phyloP scores from a whole-genome alignment of 495 filamentous ascomycete species.

The Thozetella sp. region DNA sequence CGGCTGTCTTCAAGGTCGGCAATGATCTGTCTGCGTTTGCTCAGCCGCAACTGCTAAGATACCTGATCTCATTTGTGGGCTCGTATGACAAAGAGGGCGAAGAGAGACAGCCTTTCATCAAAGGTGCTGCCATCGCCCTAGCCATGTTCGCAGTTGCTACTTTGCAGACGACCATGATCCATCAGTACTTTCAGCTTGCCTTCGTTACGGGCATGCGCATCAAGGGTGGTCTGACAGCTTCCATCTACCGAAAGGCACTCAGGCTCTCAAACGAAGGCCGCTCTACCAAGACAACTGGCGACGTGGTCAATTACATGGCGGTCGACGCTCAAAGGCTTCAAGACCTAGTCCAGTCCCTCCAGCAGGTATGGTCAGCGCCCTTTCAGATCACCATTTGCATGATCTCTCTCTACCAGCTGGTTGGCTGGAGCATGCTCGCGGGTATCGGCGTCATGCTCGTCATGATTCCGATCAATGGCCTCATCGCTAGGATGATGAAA shows the following conservation, averaged over 20 bases:
- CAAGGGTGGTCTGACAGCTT: conserved; percentile 83
- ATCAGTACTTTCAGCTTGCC: conserved; percentile 95
- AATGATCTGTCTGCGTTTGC: conserved; percentile 85
- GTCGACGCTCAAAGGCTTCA: conserved; percentile 95
- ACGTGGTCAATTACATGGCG: conserved; percentile 99
- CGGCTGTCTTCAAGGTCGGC: conserved; percentile 78
- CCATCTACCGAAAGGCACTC: conserved; percentile 91
- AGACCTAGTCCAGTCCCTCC: conserved; percentile 93
- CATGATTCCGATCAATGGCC: conserved; percentile 96
- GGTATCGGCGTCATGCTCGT: conserved; percentile 94
- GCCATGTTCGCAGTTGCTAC: conserved; percentile 91
- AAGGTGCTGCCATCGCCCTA: conserved; percentile 85
- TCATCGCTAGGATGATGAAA: conserved; percentile 93
- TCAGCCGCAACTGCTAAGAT: conserved; percentile 87
- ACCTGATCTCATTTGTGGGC: conserved; percentile 82
- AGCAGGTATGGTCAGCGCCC: conserved; percentile 93
- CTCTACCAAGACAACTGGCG: conserved; percentile 88
- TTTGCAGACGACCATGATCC: conserved; percentile 72
- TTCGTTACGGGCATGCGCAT: conserved; percentile 97
- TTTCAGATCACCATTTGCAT: conserved; percentile 97
- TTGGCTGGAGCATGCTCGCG: conserved; percentile 94
- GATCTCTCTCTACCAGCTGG: conserved; percentile 90
- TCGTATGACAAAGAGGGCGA: conserved; percentile 64
- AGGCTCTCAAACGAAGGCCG: conserved; percentile 92
- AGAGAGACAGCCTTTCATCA: conserved; percentile 72